Conservation (phyloP, 768 basidiomycete species). For the Terana coerulea region DNA sequence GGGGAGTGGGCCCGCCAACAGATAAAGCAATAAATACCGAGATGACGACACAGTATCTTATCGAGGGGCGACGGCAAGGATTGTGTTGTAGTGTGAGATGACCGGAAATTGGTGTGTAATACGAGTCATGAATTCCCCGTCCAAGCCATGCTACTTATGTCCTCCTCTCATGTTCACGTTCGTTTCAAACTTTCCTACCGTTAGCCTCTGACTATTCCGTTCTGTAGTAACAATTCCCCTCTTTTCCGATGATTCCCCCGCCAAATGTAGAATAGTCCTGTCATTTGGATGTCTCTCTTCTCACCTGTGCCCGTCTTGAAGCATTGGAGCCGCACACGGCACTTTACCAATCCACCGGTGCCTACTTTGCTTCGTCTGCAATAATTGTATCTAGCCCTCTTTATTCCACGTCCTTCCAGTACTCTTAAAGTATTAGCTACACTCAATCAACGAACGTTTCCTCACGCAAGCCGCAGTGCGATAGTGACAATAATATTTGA, state of each 20-base stretch:
- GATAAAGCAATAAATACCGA: slow-evolving; percentile 13
- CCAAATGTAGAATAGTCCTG: slow-evolving; percentile 10
- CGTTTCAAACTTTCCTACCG: neutral
- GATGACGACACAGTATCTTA: neutral
- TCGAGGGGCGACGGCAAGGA: too few relatives aligned
- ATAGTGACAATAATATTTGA: neutral
- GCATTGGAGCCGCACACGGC: too few relatives aligned
- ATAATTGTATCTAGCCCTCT: slow-evolving; percentile 1
- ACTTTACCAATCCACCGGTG: neutral
- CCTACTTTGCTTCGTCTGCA: neutral
- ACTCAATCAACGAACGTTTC: neutral
- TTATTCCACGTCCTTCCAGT: neutral
- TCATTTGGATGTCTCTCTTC: slow-evolving; percentile 6
- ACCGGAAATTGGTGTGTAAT: neutral
- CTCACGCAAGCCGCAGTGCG: neutral
- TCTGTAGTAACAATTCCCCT: slow-evolving; percentile 3
- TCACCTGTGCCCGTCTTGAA: too few relatives aligned
- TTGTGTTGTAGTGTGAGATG: neutral
- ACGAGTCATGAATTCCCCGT: slow-evolving; percentile 1
- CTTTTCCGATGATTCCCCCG: neutral
- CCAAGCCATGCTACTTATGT: neutral
- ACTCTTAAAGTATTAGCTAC: neutral
- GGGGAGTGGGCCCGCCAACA: slow-evolving; percentile 36
- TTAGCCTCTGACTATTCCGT: neutral
- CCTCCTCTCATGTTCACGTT: neutral